Evolutionary conservation across 805 yeast species (phyloP).

Genomic region (Metschnikowia matae): DNA sequence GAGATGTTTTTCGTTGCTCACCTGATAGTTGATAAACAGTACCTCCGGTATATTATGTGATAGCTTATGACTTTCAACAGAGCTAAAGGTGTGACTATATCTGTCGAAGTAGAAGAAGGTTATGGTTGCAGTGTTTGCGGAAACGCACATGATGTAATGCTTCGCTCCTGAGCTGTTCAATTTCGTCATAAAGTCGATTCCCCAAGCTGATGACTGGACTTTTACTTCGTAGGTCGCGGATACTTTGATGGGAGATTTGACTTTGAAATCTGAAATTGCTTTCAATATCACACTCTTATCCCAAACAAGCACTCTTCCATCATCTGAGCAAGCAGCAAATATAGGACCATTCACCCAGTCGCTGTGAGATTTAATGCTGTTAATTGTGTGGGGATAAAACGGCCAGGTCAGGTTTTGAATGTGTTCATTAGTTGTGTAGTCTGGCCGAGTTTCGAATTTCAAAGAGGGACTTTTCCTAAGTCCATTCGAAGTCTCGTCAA

Average conservation of each 20-base stretch:
- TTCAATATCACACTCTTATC: slow-evolving; percentile 22
- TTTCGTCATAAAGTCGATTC: slow-evolving; percentile 43
- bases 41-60: slow-evolving; percentile 55
- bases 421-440: slow-evolving; percentile 37
- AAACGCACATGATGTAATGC: slow-evolving; percentile 39
- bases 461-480: slow-evolving; percentile 26
- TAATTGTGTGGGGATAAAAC: slow-evolving; percentile 52
- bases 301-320: slow-evolving; percentile 48
- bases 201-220: slow-evolving; percentile 56
- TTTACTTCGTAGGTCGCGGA: slow-evolving; percentile 21
- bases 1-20: slow-evolving; percentile 18
- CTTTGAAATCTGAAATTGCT: slow-evolving; percentile 5
- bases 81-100: slow-evolving; percentile 24
- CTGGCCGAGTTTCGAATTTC: slow-evolving; percentile 42
- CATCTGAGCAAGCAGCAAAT: slow-evolving; percentile 50
- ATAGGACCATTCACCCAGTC: slow-evolving; percentile 38
- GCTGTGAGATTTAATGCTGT: slow-evolving; percentile 39
- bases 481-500: slow-evolving; percentile 24
- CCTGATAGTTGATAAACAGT: slow-evolving; percentile 28
- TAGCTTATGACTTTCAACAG: slow-evolving; percentile 38
- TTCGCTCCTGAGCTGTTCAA: slow-evolving; percentile 13
- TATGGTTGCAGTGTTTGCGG: slow-evolving; percentile 52
- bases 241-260: slow-evolving; percentile 11
- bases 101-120: slow-evolving; percentile 36
- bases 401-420: slow-evolving; percentile 48